Conservation (phyloP, 2,329 filamentous ascomycete species). For the Colletotrichum musae region DNA sequence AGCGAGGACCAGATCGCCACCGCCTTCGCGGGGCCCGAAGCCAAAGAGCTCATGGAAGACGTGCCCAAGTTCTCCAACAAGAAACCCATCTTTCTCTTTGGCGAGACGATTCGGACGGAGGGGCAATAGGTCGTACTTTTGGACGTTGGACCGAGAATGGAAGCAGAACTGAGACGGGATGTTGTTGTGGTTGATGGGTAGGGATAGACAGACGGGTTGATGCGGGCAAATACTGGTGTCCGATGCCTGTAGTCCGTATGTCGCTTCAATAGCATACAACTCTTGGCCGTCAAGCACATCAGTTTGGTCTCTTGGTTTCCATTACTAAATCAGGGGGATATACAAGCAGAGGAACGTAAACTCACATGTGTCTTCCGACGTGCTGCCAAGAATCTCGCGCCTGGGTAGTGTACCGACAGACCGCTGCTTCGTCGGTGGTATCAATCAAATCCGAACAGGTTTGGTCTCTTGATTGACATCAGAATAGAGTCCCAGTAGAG, state of each 20-base stretch:
- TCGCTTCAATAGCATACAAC: too few relatives aligned
- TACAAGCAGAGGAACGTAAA: too few relatives aligned
- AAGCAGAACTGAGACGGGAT: too few relatives aligned
- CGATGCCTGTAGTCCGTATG: too few relatives aligned
- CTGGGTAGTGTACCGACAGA: not conserved
- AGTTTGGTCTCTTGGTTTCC: too few relatives aligned
- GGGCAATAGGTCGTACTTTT: not conserved
- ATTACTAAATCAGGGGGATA: too few relatives aligned
- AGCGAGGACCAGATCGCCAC: constrained; percentile 5
- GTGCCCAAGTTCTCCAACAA: constrained; percentile 46
- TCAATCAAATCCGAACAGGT: not conserved
- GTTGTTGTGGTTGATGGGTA: not conserved
- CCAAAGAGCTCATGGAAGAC: not conserved
- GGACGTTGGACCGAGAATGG: not conserved
- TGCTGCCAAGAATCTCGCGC: too few relatives aligned
- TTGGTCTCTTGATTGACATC: constrained; percentile 10
- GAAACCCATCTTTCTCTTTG: constrained; percentile 51
- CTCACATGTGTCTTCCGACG: too few relatives aligned
- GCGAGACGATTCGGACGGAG: constrained; percentile 41
- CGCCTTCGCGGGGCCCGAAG: not conserved
- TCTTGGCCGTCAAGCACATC: too few relatives aligned
- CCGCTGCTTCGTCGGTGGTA: not conserved
- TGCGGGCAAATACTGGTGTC: not conserved
- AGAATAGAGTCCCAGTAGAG: not conserved
- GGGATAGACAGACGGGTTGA: not conserved